phyloP scores from a whole-genome alignment of 2,329 filamentous ascomycete genomes.

The Teratosphaeria viscida region DNA sequence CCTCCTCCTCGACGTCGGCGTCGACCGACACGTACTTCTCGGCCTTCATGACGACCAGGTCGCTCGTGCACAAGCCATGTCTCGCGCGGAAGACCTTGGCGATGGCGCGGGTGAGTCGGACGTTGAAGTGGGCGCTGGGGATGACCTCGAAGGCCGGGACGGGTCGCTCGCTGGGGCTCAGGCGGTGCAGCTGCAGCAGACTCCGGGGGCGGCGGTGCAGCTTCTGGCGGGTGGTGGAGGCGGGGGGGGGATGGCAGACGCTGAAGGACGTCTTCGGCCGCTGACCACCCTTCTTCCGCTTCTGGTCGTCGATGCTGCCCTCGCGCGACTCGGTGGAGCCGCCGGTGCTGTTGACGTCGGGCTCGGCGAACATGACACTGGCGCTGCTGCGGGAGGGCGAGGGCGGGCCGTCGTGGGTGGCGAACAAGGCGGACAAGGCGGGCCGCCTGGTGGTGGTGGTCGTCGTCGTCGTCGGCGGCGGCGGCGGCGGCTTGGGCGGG shows the following conservation, averaged over 20 bases:
- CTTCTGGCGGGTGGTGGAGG: slow-evolving; percentile 46
- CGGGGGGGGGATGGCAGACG: slow-evolving; percentile 57
- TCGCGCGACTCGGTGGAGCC: slow-evolving; percentile 20
- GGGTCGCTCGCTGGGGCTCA: slow-evolving; percentile 46
- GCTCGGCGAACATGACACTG: slow-evolving; percentile 25
- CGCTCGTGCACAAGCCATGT: slow-evolving; percentile 54
- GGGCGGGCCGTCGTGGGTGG: slow-evolving; percentile 7
- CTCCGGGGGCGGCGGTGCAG: slow-evolving; percentile 58
- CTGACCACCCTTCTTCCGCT: slow-evolving; percentile 13
- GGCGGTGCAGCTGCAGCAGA: slow-evolving; percentile 59
- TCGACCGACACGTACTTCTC: slow-evolving; percentile 48
- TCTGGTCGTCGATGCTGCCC: slow-evolving; percentile 20
- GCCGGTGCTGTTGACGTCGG: slow-evolving; percentile 19
- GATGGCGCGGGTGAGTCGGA: slow-evolving; percentile 50
- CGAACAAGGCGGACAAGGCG: slow-evolving; percentile 11
- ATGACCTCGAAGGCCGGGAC: slow-evolving; percentile 64
- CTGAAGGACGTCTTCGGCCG: slow-evolving; percentile 53
- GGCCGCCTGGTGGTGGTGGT: slow-evolving; percentile 7
- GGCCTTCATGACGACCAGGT: slow-evolving; percentile 60
- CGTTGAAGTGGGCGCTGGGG: slow-evolving; percentile 46
- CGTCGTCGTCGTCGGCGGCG: too few relatives aligned
- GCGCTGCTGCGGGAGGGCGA: slow-evolving; percentile 18
- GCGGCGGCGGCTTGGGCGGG: too few relatives aligned
- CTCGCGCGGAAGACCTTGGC: slow-evolving; percentile 54
- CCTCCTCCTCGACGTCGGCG: slow-evolving; percentile 42